Evolutionary conservation across 352 stramenopile genomes (phyloP), one percentile per base, ranked within the genome.

Genomic region (Phytophthora tubulina): DNA sequence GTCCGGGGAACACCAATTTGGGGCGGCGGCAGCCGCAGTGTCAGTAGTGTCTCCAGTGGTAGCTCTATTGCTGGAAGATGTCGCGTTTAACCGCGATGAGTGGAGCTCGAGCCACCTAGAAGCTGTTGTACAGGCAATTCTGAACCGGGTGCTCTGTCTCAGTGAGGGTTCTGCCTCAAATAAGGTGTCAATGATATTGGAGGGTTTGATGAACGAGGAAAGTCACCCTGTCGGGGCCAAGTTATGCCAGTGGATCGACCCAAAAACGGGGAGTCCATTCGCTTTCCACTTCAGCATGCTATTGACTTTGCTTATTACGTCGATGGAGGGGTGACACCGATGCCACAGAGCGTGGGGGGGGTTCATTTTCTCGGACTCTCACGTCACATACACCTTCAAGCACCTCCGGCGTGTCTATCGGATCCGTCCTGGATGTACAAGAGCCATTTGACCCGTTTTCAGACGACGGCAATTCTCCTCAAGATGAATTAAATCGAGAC

Each of bases 201-300:
- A 50, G 15, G 44, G 44, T 50, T 9, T 50, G 44, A 32, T 32
- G n/a, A 32, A 17, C 21, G 44, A 53, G 44, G n/a, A 56, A 21
- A 56, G 44, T 14, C 15, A 56, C 9, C 57, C 57, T 3, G 32
- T 42, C 6, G 9, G 7, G 3, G n/a, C 4, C 3, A 64, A 56
- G n/a, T 4, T 41, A 6, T 64, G 57, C 41, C 57, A 33, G 17
- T 64, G 57, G 44, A 64, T 64, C 10, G 57, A 64, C 33, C 57
- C 57, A 7, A 36, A 38, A 41, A 42, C 45, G 32, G 57, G 57
- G 9, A 32, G 21, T 5, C 44, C 44, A 31, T 17, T n/a, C n/a
- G n/a, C n/a, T n/a, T n/a, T n/a, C n/a, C n/a, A n/a, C n/a, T n/a
- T n/a, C n/a, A n/a, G n/a, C n/a, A n/a, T n/a, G n/a, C n/a, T n/a